A percentile compares a stretch with the other conserved stretches of the same genome.
Conservation (phyloP, 2,329 filamentous ascomycete species). For the Xylaria sp. region DNA sequence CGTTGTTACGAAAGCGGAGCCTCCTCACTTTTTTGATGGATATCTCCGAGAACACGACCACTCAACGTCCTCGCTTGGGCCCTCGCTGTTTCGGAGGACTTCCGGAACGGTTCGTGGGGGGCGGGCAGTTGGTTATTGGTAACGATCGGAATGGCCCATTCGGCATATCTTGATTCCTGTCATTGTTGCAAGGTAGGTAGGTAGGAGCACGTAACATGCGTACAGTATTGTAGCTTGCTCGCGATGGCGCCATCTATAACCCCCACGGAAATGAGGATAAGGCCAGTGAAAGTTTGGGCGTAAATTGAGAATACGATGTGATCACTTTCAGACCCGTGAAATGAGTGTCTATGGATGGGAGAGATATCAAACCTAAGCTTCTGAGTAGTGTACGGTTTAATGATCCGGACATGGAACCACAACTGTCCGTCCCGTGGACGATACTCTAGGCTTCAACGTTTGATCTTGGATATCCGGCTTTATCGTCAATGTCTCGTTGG, state of each 20-base stretch:
- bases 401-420: background rate
- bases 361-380: background rate
- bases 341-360: background rate
- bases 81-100: background rate
- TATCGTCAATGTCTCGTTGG: background rate
- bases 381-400: background rate
- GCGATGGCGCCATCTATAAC: too few species aligned
- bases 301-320: background rate
- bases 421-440: background rate
- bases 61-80: background rate
- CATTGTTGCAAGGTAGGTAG: background rate
- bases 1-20: constrained; percentile 16
- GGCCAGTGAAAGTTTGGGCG: background rate
- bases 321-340: background rate
- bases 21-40: constrained; percentile 4
- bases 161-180: background rate
- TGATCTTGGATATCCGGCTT: background rate
- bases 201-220: background rate
- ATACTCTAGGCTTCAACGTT: background rate
- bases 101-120: background rate
- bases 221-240: background rate
- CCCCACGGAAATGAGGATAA: background rate
- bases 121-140: background rate
- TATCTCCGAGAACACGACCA: constrained; percentile 12
- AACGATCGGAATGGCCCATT: background rate